These are phyloP conservation scores for Ogataea nitratoaversa DNA, from an alignment of 805 yeast genomes.

Conservation along the genomic window DNA sequence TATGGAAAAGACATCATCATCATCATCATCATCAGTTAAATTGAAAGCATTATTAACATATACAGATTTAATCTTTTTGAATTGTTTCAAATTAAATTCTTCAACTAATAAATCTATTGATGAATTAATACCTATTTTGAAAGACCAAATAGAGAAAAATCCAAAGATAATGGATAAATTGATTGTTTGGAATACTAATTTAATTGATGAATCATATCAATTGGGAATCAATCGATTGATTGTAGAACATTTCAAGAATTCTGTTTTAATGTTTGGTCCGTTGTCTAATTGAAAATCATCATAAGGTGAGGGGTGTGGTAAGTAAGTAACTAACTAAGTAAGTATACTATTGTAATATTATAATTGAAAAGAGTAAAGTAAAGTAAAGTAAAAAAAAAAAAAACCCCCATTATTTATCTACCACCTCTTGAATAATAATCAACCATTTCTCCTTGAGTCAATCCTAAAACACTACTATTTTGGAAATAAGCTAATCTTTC, in stretches of 20 bases:
- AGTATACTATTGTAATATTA: too few species aligned
- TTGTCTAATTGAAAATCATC: conserved; percentile 1
- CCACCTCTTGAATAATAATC: conserved; percentile 6
- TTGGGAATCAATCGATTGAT: conserved; percentile 8
- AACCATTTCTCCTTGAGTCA: conserved; percentile 19
- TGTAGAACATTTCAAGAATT: conserved; percentile 18
- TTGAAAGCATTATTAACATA: conserved; percentile 11
- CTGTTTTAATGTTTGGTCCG: conserved; percentile 19
- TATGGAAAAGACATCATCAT: too few species aligned
- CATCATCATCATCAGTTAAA: background rate
- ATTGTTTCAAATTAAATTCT: conserved; percentile 11
- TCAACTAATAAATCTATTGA: conserved; percentile 7
- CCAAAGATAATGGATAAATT: conserved; percentile 2
- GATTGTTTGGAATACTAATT: conserved; percentile 3
- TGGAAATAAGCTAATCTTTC: conserved; percentile 18
- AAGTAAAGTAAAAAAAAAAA: background rate
- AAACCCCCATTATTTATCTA: too few species aligned
- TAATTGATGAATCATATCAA: conserved; percentile 6
- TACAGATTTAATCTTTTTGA: conserved; percentile 16
- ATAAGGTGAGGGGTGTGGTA: too few species aligned
- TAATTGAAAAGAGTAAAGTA: background rate
- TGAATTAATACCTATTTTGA: too few species aligned
- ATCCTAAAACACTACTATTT: background rate
- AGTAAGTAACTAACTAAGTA: too few species aligned
- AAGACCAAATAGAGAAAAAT: conserved; percentile 5